phyloP scores from a whole-genome alignment of 768 basidiomycete species.

The Calocera viscosa region DNA sequence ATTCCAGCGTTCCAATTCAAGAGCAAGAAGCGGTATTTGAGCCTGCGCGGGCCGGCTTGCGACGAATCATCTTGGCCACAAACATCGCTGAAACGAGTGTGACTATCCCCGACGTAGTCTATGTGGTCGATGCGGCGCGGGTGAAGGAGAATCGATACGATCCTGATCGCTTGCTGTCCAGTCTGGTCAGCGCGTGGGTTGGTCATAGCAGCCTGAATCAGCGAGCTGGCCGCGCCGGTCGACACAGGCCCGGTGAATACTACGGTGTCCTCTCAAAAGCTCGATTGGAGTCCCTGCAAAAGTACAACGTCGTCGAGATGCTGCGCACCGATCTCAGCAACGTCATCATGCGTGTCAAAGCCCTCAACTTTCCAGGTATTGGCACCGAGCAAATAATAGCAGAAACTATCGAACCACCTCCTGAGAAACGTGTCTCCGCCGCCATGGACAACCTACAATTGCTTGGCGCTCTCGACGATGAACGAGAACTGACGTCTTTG shows the following conservation, averaged over 20 bases:
- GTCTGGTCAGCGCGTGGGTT: constrained; percentile 82
- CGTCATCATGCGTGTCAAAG: constrained; percentile 94
- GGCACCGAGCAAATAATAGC: constrained; percentile 75
- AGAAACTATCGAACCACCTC: constrained; percentile 81
- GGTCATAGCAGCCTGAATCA: constrained; percentile 84
- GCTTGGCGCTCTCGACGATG: constrained; percentile 73
- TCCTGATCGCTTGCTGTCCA: constrained; percentile 75
- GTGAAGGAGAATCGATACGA: constrained; percentile 86
- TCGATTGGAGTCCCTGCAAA: constrained; percentile 47
- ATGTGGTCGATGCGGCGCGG: constrained; percentile 80
- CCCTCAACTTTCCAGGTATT: constrained; percentile 76
- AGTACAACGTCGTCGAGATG: constrained; percentile 92
- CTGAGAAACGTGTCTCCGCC: constrained; percentile 54
- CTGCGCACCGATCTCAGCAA: constrained; percentile 79
- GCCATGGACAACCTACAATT: constrained; percentile 69
- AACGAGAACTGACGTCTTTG: constrained; percentile 68
- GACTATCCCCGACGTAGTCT: constrained; percentile 90
- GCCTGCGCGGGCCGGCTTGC: constrained; percentile 59
- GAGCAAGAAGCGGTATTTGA: constrained; percentile 88
- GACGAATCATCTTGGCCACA: constrained; percentile 82
- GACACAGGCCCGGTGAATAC: constrained; percentile 84
- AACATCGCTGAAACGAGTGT: constrained; percentile 94
- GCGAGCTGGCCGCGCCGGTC: constrained; percentile 81
- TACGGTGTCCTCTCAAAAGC: constrained; percentile 63
- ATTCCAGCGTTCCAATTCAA: constrained; percentile 75